A percentile compares a stretch with the other conserved stretches of the same genome.
Conservation (phyloP, 306 rosid species). For the Trichosanthes truncata region DNA sequence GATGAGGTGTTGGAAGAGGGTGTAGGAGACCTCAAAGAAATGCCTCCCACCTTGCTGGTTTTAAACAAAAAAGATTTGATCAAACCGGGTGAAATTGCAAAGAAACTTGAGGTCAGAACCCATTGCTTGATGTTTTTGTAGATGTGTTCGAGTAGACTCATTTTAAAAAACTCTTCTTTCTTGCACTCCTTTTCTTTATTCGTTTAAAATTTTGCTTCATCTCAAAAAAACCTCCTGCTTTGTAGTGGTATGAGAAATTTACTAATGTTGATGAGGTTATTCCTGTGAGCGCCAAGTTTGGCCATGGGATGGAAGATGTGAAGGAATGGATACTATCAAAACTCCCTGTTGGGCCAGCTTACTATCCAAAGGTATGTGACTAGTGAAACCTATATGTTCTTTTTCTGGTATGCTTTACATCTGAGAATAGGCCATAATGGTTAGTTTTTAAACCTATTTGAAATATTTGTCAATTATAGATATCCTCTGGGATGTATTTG, state of each 20-base stretch:
- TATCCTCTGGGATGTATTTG: background rate
- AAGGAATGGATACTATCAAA: slow-evolving; percentile 90
- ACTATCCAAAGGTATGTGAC: slow-evolving; percentile 73
- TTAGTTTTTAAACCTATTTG: background rate
- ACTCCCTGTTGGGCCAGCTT: slow-evolving; percentile 85
- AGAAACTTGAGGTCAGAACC: slow-evolving; percentile 79
- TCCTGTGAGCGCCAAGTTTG: slow-evolving; percentile 95
- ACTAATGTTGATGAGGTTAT: slow-evolving; percentile 82
- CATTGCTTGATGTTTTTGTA: slow-evolving; percentile 23
- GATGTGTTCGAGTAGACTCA: slow-evolving; percentile 11
- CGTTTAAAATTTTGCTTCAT: background rate
- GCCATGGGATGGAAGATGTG: slow-evolving; percentile 88
- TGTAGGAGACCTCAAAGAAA: slow-evolving; percentile 42
- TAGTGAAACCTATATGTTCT: background rate
- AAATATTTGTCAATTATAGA: background rate
- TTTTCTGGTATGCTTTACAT: background rate
- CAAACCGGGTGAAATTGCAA: slow-evolving; percentile 94
- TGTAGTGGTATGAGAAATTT: slow-evolving; percentile 90
- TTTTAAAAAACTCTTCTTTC: slow-evolving; percentile 6
- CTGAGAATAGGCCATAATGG: background rate
- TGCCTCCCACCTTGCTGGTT: slow-evolving; percentile 64
- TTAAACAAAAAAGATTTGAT: slow-evolving; percentile 89
- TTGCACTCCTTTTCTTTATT: background rate
- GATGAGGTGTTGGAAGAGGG: slow-evolving; percentile 86
- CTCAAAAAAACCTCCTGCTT: slow-evolving; percentile 15